Evolutionary conservation across 306 rosid genomes (phyloP), one percentile per base, ranked within the genome.

Genomic region (Morella rubra): DNA sequence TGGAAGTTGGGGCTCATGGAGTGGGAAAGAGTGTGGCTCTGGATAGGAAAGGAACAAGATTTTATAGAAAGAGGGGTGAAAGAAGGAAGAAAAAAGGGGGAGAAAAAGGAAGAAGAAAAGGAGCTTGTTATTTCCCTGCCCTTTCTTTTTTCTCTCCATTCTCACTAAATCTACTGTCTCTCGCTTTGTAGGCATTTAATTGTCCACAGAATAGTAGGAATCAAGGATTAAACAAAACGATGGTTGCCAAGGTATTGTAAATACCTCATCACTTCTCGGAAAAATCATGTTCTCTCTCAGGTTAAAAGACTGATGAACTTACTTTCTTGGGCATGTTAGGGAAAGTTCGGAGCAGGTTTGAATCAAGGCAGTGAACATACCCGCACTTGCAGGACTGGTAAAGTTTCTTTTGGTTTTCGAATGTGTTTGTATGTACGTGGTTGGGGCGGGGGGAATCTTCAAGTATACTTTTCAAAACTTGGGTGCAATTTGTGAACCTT

Each of bases 321-420:
- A 59, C 45, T 22, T 71, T 80, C 75, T 74, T 75, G 20, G 51
- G 47, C 66, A 69, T 55, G 80, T 27, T 77, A 89, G 96, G 85
- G 76, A 52, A 86, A 87, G 73, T 73, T 85, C 52, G 75, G 82
- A 65, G 44, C 77, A 20, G 86, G 62, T 7, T 60, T 73, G 64
- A 81, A 83, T 11, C 80, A 75, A 74, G 79, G 72, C 16, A 76
- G 83, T 27, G 79, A 73, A 37, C 89, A 76, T 51, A 83, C 62
- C 47, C 86, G 20, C 71, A 69, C 84, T 44, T 85, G 80, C 60
- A 76, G 74, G 52, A 75, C 71, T 69, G 90, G 91, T 83, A 77
- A 52, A 6, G 64, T 11, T 44, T 69, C 15, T 12, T 44, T 72
- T 27, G 32, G 4, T 3, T 22, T 55, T 45, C 4, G 7, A 1